These are phyloP conservation scores for Gelatoporia subvermispora DNA, from an alignment of 768 basidiomycete genomes.

Conservation along the genomic window DNA sequence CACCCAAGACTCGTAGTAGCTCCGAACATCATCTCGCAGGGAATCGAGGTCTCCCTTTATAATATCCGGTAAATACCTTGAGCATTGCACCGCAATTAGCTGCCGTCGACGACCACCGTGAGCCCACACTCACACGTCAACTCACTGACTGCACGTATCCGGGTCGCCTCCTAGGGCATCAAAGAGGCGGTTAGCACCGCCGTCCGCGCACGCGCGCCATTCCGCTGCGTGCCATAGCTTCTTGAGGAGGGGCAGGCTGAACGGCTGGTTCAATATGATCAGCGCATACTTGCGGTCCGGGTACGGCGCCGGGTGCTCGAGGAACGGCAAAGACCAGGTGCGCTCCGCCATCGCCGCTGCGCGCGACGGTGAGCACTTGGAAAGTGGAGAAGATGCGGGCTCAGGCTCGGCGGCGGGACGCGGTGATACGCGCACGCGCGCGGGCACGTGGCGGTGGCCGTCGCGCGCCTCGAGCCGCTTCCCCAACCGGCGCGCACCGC, in stretches of 20 bases:
- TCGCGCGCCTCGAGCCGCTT: not conserved
- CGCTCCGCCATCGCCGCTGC: not conserved
- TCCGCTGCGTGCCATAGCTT: conserved; percentile 40
- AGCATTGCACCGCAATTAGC: not conserved
- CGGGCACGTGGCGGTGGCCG: conserved; percentile 10
- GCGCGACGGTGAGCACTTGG: not conserved
- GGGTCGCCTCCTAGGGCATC: conserved; percentile 35
- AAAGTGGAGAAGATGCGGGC: not conserved
- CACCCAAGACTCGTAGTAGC: conserved; percentile 62
- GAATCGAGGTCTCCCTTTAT: conserved; percentile 97
- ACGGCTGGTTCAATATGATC: conserved; percentile 89
- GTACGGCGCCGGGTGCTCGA: conserved; percentile 12
- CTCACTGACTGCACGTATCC: conserved; percentile 11
- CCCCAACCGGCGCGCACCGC: conserved; percentile 3
- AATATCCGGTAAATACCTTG: conserved; percentile 73
- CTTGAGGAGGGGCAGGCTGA: conserved; percentile 55
- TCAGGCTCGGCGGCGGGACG: not conserved
- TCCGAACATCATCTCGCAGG: conserved; percentile 64
- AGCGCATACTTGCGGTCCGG: conserved; percentile 38
- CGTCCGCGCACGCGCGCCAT: conserved; percentile 49
- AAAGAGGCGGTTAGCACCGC: conserved; percentile 59
- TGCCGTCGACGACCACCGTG: conserved; percentile 1
- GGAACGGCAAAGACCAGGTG: conserved; percentile 10
- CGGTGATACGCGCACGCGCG: conserved; percentile 16
- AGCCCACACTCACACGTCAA: conserved; percentile 1